Conservation (phyloP, 2,329 filamentous ascomycete genomes). For the Trichoderma semiorbis region DNA sequence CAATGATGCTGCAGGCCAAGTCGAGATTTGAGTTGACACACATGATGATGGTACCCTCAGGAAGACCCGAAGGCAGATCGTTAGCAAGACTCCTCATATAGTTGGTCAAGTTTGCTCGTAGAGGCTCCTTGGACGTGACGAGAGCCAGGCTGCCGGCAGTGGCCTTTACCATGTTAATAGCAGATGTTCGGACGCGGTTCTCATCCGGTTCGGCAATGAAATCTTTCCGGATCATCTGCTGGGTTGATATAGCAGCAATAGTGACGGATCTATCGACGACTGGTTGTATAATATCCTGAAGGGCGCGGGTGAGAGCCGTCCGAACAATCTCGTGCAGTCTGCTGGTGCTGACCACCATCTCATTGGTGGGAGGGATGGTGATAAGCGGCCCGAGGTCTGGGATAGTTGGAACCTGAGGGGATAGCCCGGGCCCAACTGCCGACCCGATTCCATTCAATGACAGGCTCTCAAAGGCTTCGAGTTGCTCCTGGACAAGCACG, state of each 20-base stretch:
- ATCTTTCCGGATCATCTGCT: slow-evolving; percentile 93
- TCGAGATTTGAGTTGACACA: slow-evolving; percentile 98
- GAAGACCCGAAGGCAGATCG: slow-evolving; percentile 74
- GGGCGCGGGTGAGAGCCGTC: slow-evolving; percentile 79
- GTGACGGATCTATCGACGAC: slow-evolving; percentile 97
- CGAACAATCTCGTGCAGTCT: slow-evolving; percentile 75
- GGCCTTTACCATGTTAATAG: slow-evolving; percentile 91
- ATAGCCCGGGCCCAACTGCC: slow-evolving; percentile 67
- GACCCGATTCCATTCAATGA: slow-evolving; percentile 71
- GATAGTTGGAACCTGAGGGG: slow-evolving; percentile 73
- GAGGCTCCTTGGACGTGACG: slow-evolving; percentile 96
- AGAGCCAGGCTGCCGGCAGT: slow-evolving; percentile 90
- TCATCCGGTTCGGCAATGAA: slow-evolving; percentile 92
- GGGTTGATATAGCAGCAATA: slow-evolving; percentile 93
- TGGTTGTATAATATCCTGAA: slow-evolving; percentile 94
- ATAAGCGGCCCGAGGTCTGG: slow-evolving; percentile 80
- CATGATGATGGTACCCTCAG: slow-evolving; percentile 95
- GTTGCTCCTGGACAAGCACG: slow-evolving; percentile 59
- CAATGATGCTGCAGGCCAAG: slow-evolving; percentile 86
- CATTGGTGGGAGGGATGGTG: slow-evolving; percentile 75
- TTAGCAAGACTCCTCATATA: slow-evolving; percentile 74
- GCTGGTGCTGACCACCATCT: slow-evolving; percentile 69
- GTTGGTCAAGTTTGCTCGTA: slow-evolving; percentile 95
- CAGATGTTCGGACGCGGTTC: slow-evolving; percentile 77
- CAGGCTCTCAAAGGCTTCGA: slow-evolving; percentile 81